Percentiles rank a stretch among this genome's conserved stretches.
Conservation (phyloP, 169 alveolate species). For the Plasmodium yoelii region DNA sequence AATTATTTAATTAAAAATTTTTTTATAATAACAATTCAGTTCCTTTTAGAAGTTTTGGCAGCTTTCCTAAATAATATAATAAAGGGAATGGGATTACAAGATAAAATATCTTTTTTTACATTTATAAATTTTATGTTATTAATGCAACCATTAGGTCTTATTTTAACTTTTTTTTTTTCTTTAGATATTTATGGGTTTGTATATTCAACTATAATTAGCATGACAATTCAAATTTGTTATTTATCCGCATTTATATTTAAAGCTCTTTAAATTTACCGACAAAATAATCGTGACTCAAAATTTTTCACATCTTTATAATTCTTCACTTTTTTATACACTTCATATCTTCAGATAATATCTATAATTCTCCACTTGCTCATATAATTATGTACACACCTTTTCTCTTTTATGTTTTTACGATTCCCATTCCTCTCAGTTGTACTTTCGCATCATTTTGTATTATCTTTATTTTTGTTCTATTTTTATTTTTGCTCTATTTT, state of each 20-base stretch:
- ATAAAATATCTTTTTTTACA: slow-evolving; percentile 21
- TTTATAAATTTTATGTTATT: slow-evolving; percentile 12
- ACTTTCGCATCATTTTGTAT: too few species aligned
- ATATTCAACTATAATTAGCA: slow-evolving; percentile 33
- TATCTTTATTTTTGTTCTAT: too few species aligned
- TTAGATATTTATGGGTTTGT: slow-evolving; percentile 52
- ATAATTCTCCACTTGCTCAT: too few species aligned
- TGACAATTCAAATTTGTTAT: slow-evolving; percentile 22
- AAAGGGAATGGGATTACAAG: slow-evolving; percentile 45
- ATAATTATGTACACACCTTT: too few species aligned
- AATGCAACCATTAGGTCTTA: slow-evolving; percentile 26
- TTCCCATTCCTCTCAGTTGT: too few species aligned
- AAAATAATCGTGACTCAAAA: too few species aligned
- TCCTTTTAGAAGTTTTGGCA: slow-evolving; percentile 9
- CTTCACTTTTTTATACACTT: too few species aligned
- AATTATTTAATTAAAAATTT: not conserved
- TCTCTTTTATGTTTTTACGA: too few species aligned
- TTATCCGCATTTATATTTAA: not conserved
- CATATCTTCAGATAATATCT: too few species aligned
- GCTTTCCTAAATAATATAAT: slow-evolving; percentile 33
- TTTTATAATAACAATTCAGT: not conserved
- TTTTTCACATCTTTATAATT: too few species aligned
- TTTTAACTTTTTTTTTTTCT: slow-evolving; percentile 4
- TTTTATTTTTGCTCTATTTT: too few species aligned
- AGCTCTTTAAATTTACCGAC: too few species aligned